Evolutionary conservation across 164 flowering plant genomes (phyloP).

Genomic region (Nelumbo lutea): DNA sequence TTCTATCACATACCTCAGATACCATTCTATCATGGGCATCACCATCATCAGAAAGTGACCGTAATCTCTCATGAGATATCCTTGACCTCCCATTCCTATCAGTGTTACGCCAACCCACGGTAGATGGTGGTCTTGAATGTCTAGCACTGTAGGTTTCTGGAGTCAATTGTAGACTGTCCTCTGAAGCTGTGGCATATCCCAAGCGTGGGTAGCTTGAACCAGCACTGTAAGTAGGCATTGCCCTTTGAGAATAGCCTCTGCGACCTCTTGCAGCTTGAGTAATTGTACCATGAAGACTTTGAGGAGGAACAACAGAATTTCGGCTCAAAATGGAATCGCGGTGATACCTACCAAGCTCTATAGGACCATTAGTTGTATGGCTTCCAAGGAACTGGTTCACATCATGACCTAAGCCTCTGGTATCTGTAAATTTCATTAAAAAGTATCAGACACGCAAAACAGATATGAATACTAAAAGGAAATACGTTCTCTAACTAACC

Average conservation of each 20-base stretch:
- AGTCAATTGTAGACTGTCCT: constrained; percentile 30
- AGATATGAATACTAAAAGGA: background rate
- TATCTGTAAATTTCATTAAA: constrained; percentile 28
- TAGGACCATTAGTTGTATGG: constrained; percentile 20
- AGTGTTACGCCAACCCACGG: constrained; percentile 37
- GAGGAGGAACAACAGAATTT: constrained; percentile 29
- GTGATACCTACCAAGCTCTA: constrained; percentile 29
- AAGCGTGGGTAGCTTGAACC: constrained; percentile 29
- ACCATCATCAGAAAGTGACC: constrained; percentile 24
- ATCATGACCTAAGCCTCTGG: constrained; percentile 24
- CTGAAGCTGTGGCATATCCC: constrained; percentile 29
- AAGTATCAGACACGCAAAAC: background rate
- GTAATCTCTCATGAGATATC: constrained; percentile 37
- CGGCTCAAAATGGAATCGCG: constrained; percentile 27
- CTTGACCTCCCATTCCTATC: constrained; percentile 46
- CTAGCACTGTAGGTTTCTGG: constrained; percentile 40
- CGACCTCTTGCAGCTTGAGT: constrained; percentile 36
- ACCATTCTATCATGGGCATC: constrained; percentile 30
- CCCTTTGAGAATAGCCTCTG: constrained; percentile 37
- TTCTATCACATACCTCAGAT: constrained; percentile 37
- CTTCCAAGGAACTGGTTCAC: constrained; percentile 26
- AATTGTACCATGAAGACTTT: constrained; percentile 19
- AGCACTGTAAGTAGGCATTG: constrained; percentile 32
- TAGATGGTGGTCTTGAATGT: constrained; percentile 36
- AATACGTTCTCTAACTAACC: constrained; percentile 20